Evolutionary conservation across 768 basidiomycete species (phyloP).

Genomic region (Lactarius evosmus): DNA sequence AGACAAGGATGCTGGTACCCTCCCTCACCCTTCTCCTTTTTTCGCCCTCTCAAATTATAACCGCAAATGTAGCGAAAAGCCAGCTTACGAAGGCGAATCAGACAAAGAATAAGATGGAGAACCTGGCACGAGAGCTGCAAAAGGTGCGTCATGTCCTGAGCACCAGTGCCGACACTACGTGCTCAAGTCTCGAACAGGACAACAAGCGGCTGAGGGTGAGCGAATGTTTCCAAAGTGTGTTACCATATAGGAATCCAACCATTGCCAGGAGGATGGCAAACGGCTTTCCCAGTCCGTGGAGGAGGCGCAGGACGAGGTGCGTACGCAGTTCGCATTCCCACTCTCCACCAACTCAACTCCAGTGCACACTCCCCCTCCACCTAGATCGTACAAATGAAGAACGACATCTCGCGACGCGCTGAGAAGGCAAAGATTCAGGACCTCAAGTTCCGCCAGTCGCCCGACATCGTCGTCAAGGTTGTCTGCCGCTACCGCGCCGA

Average conservation of each 20-base stretch:
- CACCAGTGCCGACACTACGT: slow-evolving; percentile 1
- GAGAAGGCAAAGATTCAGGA: slow-evolving; percentile 79
- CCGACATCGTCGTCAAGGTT: slow-evolving; percentile 89
- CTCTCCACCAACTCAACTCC: slow-evolving; percentile 1
- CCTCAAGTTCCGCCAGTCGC: slow-evolving; percentile 77
- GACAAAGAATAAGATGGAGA: slow-evolving; percentile 87
- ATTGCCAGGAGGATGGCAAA: slow-evolving; percentile 75
- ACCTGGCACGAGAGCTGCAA: slow-evolving; percentile 82
- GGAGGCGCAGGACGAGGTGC: slow-evolving; percentile 81
- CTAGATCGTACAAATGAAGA: slow-evolving; percentile 77
- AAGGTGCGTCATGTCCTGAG: slow-evolving; percentile 49
- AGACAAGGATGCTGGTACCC: slow-evolving; percentile 82
- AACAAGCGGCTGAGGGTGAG: slow-evolving; percentile 80
- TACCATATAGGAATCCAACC: slow-evolving; percentile 40
- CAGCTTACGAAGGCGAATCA: slow-evolving; percentile 86
- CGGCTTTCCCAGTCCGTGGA: slow-evolving; percentile 76
- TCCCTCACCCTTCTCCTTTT: not conserved
- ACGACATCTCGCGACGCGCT: slow-evolving; percentile 73
- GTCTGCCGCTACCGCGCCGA: slow-evolving; percentile 87
- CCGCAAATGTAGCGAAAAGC: slow-evolving; percentile 55
- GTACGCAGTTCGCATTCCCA: slow-evolving; percentile 13
- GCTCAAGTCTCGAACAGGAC: slow-evolving; percentile 50
- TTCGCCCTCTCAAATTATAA: slow-evolving; percentile 18
- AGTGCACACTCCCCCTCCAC: not conserved
- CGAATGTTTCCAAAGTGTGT: slow-evolving; percentile 31